Evolutionary conservation across 139 green algal species (phyloP), one percentile per base, ranked within the genome.

Genomic region (Spirogloea muscicola): DNA sequence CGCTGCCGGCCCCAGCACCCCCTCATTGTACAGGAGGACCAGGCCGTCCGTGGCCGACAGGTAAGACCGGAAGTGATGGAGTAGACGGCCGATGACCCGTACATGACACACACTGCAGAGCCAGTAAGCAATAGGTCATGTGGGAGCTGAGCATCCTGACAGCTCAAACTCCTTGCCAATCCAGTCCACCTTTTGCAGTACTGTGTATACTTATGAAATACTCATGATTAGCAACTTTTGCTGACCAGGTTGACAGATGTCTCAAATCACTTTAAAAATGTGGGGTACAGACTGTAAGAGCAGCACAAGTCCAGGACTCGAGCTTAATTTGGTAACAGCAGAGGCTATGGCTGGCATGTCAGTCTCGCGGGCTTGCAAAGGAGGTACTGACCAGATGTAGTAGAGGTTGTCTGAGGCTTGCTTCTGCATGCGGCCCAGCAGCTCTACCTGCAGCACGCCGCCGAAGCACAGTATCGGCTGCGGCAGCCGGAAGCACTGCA

Each of bases 361-460:
- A n/a, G n/a, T n/a, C n/a, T n/a, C n/a, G n/a, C n/a, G n/a, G n/a
- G n/a, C n/a, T n/a, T n/a, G n/a, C n/a, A n/a, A 37, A 71, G 36
- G 25, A 49, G 29, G 39, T 3, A 62, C 66, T 37, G 10, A 75
- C 66, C 75, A 82, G 48, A 82, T 73, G 59, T 82, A 82, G 43
- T 79, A 82, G 41, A 82, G 73, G 36, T 83, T 55, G 71, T 82
- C 75, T 61, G 74, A 66, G 10, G 77, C 38, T 39, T 82, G 75
- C 9, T 36, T 80, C 70, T 82, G 75, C 40, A 68, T 27, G 33
- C 73, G 41, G 29, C 73, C 73, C 43, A 82, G 27, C 3, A 82
- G 61, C 73, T 82, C 75, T 16, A 82, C 73, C 49, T 71, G 58
- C 2, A 83, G 34, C 31, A 65, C 42, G 9, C 75, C 75, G 21